phyloP scores from a whole-genome alignment of 495 filamentous ascomycete genomes.

The Parachaetomium inaequale region DNA sequence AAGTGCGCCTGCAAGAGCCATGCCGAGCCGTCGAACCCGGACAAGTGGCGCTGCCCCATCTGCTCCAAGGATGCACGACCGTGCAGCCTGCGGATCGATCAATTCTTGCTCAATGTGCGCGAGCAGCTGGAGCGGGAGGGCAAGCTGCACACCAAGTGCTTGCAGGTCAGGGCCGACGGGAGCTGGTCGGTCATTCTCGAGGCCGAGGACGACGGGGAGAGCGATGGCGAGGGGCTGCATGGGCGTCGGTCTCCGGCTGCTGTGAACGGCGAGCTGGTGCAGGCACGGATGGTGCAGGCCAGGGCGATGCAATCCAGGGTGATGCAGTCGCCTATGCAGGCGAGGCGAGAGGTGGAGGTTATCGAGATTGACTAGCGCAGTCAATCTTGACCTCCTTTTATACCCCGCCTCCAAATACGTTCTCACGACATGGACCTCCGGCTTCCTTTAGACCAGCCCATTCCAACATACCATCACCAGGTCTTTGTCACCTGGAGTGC shows the following conservation, averaged over 20 bases:
- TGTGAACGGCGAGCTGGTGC: neutral
- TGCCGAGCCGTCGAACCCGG: slow-evolving; percentile 53
- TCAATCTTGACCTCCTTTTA: neutral
- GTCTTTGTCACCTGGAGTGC: too few relatives aligned
- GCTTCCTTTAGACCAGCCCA: too few relatives aligned
- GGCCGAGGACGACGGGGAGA: slow-evolving; percentile 27
- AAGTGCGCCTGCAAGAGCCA: slow-evolving; percentile 32
- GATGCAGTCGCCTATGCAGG: neutral
- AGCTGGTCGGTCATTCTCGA: slow-evolving; percentile 50
- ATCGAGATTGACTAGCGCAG: slow-evolving; percentile 10
- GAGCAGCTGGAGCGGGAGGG: slow-evolving; percentile 42
- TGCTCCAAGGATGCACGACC: slow-evolving; percentile 73
- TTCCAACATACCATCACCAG: too few relatives aligned
- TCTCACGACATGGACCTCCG: neutral
- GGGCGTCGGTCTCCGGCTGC: neutral
- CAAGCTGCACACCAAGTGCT: slow-evolving; percentile 50
- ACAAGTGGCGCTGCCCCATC: slow-evolving; percentile 80
- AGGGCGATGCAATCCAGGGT: too few relatives aligned
- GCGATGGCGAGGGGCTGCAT: slow-evolving; percentile 20
- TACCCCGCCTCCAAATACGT: neutral
- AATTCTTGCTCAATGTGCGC: slow-evolving; percentile 61
- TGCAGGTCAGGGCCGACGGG: slow-evolving; percentile 56
- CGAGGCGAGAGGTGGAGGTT: slow-evolving; percentile 11
- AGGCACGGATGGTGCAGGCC: too few relatives aligned
- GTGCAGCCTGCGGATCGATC: slow-evolving; percentile 61